A percentile compares a stretch with the other conserved stretches of the same genome.
Conservation (phyloP, 2,329 filamentous ascomycete genomes). For the Xylariaceae sp. region DNA sequence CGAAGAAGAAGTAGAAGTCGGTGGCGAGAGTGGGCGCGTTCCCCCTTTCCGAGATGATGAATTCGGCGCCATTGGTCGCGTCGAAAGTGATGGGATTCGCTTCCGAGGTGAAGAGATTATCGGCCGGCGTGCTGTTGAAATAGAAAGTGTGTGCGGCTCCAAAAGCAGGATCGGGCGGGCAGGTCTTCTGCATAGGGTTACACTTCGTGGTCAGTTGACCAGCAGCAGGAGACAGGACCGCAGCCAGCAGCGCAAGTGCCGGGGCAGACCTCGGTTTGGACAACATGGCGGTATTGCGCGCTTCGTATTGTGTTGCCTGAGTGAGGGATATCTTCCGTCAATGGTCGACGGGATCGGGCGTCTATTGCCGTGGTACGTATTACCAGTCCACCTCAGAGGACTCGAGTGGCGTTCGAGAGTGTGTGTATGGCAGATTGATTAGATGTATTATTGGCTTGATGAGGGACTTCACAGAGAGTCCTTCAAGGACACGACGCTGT, state of each 20-base stretch:
- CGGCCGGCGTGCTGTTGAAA: conserved; percentile 60
- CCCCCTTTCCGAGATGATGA: conserved; percentile 65
- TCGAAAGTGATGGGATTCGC: conserved; percentile 62
- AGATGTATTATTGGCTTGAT: not conserved
- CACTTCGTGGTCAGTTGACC: conserved; percentile 77
- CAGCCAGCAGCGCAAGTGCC: conserved; percentile 39
- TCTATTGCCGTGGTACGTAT: not conserved
- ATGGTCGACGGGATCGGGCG: not conserved
- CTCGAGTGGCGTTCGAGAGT: not conserved
- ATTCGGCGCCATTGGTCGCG: conserved; percentile 60
- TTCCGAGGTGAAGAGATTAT: conserved; percentile 64
- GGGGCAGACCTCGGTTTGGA: conserved; percentile 20
- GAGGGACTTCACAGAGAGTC: not conserved
- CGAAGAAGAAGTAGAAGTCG: conserved; percentile 83
- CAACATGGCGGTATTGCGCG: conserved; percentile 3
- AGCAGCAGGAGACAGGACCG: conserved; percentile 42
- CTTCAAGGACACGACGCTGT: conserved; percentile 16
- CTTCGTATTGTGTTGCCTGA: not conserved
- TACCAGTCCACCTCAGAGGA: not conserved
- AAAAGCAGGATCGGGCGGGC: conserved; percentile 68
- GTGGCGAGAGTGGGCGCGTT: conserved; percentile 76
- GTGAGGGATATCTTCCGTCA: not conserved
- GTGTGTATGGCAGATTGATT: not conserved
- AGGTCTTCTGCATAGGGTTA: conserved; percentile 69
- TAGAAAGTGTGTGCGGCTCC: conserved; percentile 58